A percentile compares a stretch with the other conserved stretches of the same genome.
Evolutionary conservation across 345 rosid species (phyloP).

Genomic region (Eucalyptus curtisii): DNA sequence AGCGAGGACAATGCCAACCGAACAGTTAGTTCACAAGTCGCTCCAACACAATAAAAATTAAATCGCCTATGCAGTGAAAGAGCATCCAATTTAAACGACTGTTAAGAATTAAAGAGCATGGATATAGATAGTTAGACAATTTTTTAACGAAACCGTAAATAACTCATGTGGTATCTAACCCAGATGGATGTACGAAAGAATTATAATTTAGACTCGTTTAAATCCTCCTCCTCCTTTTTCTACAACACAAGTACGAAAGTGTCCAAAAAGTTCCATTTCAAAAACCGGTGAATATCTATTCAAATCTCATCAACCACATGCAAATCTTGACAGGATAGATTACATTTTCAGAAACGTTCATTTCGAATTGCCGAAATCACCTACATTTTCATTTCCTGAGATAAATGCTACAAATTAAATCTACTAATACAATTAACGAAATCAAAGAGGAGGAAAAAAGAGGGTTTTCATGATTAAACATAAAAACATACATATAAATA

Average conservation of each 20-base stretch:
- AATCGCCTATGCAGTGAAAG: neutral
- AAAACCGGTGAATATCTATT: accelerated
- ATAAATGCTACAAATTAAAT: neutral
- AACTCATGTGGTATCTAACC: accelerated
- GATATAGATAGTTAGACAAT: neutral
- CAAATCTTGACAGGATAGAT: accelerated
- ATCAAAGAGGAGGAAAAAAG: neutral
- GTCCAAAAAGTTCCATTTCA: neutral
- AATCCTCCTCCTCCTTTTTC: neutral
- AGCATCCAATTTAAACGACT: neutral
- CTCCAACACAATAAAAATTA: neutral
- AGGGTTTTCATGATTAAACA: neutral
- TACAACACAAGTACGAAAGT: neutral
- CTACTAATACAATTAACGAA: neutral
- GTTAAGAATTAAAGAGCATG: neutral
- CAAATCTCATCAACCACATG: accelerated
- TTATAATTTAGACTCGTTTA: neutral
- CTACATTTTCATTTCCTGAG: accelerated
- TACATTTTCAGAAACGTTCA: accelerated
- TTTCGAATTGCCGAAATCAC: accelerated
- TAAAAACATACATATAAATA: no score
- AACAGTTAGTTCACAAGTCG: accelerated
- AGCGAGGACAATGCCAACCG: no score
- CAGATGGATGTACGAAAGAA: accelerated
- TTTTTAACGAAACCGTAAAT: neutral